Evolutionary conservation across 495 filamentous ascomycete genomes (phyloP).

Genomic region (Penicillium longicatenatum): DNA sequence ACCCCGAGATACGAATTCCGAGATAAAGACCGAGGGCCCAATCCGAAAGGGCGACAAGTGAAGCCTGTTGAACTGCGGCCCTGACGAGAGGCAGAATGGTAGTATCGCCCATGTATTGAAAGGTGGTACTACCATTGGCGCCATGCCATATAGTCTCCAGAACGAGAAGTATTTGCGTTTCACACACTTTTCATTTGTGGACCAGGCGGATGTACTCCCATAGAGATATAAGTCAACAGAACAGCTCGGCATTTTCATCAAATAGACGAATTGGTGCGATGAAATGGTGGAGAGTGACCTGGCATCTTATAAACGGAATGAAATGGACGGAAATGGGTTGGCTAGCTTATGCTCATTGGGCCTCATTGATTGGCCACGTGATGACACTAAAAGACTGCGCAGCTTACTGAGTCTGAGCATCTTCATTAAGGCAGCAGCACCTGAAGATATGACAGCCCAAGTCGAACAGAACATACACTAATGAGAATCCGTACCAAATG

Average conservation of each 20-base stretch:
- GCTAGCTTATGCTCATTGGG: no score
- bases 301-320: no score
- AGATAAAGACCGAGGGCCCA: slow-evolving; percentile 3
- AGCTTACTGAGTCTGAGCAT: neutral
- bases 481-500: no score
- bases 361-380: neutral
- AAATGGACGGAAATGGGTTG: no score
- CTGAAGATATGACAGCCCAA: no score
- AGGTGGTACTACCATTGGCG: slow-evolving; percentile 1
- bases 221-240: neutral
- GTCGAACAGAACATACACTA: no score
- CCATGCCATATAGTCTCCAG: slow-evolving; percentile 1
- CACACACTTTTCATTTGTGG: neutral
- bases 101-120: neutral
- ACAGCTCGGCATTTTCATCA: neutral
- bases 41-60: slow-evolving; percentile 3
- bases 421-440: neutral
- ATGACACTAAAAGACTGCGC: neutral
- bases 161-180: slow-evolving; percentile 2
- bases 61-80: slow-evolving; percentile 1
- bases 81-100: slow-evolving; percentile 1
- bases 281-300: no score
- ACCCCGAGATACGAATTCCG: slow-evolving; percentile 1
- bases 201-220: neutral
- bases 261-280: neutral